Conservation (phyloP, 306 rosid species). For the Glycine tomentella region DNA sequence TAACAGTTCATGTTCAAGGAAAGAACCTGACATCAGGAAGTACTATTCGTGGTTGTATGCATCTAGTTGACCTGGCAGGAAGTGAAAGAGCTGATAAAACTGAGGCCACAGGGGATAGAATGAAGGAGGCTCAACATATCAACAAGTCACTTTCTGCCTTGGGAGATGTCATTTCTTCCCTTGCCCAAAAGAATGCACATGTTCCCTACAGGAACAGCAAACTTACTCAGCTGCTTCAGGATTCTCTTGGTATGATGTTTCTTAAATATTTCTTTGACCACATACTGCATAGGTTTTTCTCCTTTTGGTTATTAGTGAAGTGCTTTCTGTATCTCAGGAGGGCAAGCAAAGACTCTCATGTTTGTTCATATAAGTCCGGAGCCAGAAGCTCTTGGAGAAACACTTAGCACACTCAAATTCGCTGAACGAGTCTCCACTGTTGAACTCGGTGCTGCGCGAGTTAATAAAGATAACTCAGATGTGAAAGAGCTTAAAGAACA, state of each 20-base stretch:
- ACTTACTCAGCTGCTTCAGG: conserved; percentile 97
- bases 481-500: conserved; percentile 93
- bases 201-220: conserved; percentile 97
- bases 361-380: conserved; percentile 96
- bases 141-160: conserved; percentile 97
- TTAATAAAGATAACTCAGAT: conserved; percentile 72
- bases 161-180: conserved; percentile 95
- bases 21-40: conserved; percentile 74
- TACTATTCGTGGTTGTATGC: conserved; percentile 83
- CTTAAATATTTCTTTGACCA: neutral
- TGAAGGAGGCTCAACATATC: conserved; percentile 97
- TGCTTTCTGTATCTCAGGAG: conserved; percentile 58
- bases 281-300: neutral
- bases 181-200: conserved; percentile 83
- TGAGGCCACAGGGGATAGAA: conserved; percentile 91
- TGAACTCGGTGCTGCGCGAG: conserved; percentile 88
- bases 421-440: conserved; percentile 91
- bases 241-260: conserved; percentile 76
- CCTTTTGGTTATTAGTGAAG: conserved; percentile 12
- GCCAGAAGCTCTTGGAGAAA: conserved; percentile 83
- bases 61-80: conserved; percentile 97
- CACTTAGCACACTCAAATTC: conserved; percentile 90
- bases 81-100: conserved; percentile 98
- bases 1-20: conserved; percentile 97
- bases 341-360: conserved; percentile 96